Base-by-base conservation (phyloP, 1,139 yeast species). In the Williopsis jadinii region DNA sequence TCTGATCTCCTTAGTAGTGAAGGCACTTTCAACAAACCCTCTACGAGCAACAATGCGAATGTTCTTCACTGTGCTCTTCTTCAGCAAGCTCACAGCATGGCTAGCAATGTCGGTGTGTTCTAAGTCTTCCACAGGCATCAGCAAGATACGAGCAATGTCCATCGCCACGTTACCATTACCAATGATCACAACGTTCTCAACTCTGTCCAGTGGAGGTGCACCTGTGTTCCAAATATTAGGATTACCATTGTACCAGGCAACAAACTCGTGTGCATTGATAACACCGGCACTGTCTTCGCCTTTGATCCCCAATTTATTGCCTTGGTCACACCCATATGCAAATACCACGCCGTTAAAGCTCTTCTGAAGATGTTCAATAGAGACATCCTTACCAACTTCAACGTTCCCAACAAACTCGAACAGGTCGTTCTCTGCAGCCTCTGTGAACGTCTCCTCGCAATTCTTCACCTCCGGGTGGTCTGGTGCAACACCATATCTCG, bases 161-260 rank as follows among this genome's bases (percentile, higher is more conserved):
- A 92, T 64, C 0, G 98, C 96, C n/a, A 92, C 99, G 57, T 92
- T 92, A 34, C 99, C 99, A 59, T 90, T 90, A 4, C 99, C 99
- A n/a, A 92, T 73, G 35, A 92, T 80, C 1, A 84, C 77, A 2
- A 88, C 95, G 36, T 73, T 68, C 46, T 75, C 73, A 1, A 82
- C 79, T 33, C 72, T 64, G 10, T 73, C 76, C 52, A 92, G 66
- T 3, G 75, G 77, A 1, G 85, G 81, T 31, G 64, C 64, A 36
- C 68, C 61, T 9, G 32, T 29, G 2, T 40, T 32, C 12, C 11
- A 14, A 44, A 62, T 70, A 37, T 76, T 80, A 0, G 96, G 96
- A 51, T 82, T 83, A 0, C 96, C 95, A 55, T 92, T 94, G 61
- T 92, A 92, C 98, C 98, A 92, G 40, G 87, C 92, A 24, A 92